Conservation (phyloP, 1,284 basidiomycete species). For the Xerocomus nothofagi region DNA sequence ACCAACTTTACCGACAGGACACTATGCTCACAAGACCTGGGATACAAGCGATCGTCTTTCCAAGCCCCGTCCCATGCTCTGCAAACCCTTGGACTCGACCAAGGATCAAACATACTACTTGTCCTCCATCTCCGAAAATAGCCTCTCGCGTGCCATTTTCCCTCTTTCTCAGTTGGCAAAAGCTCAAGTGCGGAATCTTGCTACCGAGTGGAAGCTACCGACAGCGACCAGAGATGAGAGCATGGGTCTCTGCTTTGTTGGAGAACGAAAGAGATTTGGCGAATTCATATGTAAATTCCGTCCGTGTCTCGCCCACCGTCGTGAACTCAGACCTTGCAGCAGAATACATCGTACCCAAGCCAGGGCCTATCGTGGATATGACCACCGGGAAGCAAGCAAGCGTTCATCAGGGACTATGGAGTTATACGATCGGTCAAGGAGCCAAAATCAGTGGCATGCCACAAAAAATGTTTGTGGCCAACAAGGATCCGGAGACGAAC, state of each 20-base stretch:
- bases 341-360: conserved; percentile 71
- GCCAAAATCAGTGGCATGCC: conserved; percentile 67
- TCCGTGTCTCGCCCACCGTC: conserved; percentile 9
- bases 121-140: conserved; percentile 68
- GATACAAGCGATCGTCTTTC: conserved; percentile 15
- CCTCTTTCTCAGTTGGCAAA: conserved; percentile 75
- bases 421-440: conserved; percentile 85
- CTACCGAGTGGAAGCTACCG: conserved; percentile 62
- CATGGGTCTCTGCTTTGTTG: conserved; percentile 98
- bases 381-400: conserved; percentile 56
- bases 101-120: conserved; percentile 98
- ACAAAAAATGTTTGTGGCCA: conserved; percentile 72
- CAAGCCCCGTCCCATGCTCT: conserved; percentile 56
- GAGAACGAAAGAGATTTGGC: conserved; percentile 74
- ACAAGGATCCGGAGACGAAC: conserved; percentile 65
- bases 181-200: conserved; percentile 76
- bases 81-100: conserved; percentile 59
- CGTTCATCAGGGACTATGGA: conserved; percentile 79
- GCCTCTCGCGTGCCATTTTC: conserved; percentile 73
- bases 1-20: conserved; percentile 54
- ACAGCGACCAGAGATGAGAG: conserved; percentile 84
- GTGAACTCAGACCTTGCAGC: conserved; percentile 43
- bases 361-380: conserved; percentile 68
- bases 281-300: conserved; percentile 66
- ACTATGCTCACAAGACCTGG: conserved; percentile 83